Base-by-base conservation (phyloP, 257 asterid species). In the Jacaranda copaia region DNA sequence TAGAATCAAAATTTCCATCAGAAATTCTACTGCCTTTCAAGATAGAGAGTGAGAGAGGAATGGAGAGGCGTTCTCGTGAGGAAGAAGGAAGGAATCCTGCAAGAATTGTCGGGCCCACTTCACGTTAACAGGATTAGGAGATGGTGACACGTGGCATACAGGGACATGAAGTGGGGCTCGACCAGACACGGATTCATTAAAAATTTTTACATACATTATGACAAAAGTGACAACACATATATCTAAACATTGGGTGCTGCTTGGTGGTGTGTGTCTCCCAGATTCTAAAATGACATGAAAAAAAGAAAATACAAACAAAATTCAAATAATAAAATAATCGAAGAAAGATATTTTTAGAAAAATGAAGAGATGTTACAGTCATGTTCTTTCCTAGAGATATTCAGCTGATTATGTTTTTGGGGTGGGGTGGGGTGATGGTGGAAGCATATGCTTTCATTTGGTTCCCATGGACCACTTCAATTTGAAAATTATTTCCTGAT, bases 1-100 rank as follows among this genome's bases (percentile, higher is more conserved):
- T 20, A n/a, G 5, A 60, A 60, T 39, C 48, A 56, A 40, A 61
- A 0, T 60, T 60, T 62, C 15, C 25, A 57, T 71, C 69, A 63
- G 74, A 75, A 19, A 68, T 52, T 53, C 65, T 66, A 10, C 55
- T 15, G 38, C 36, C n/a, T 39, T 32, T 60, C 14, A 12, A 39
- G 75, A 51, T 55, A 19, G 79, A 35, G 77, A 59, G 5, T 4
- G 3, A 4, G 77, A 43, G 11, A 48, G 62, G 11, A 63, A 15
- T 57, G 19, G 77, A n/a, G 71, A 59, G 70, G 79, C 43, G 77
- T 32, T 69, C 84, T 78, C 82, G 85, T 87, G 87, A 75, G 77
- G 83, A 75, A 75, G 82, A 85, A 83, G 87, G 84, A 67, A 85
- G 40, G 72, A 51, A 83, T 57, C 52, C 46, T 6, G 39, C 20